Percentiles rank a stretch among this genome's conserved stretches.
Conservation (phyloP, 306 rosid genomes). For the Prunus salicina region DNA sequence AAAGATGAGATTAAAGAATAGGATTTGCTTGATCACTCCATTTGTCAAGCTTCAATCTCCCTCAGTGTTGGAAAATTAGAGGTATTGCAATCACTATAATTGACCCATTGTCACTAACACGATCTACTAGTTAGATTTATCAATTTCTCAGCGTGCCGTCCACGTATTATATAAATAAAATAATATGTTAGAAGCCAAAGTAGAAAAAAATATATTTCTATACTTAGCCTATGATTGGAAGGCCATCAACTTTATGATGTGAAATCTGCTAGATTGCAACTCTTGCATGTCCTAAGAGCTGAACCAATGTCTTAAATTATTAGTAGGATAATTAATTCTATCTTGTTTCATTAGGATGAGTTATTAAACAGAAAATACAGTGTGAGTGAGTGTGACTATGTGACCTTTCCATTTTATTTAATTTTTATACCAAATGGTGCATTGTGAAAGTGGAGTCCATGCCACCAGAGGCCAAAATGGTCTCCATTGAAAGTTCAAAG, state of each 20-base stretch:
- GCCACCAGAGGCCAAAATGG: not conserved
- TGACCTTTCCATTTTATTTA: not conserved
- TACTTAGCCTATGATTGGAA: not conserved
- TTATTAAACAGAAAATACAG: not conserved
- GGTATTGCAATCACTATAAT: not conserved
- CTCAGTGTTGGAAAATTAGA: not conserved
- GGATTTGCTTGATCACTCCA: not conserved
- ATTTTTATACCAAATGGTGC: not conserved
- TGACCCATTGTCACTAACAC: not conserved
- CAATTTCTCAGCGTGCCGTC: not conserved
- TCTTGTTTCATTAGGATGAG: not conserved
- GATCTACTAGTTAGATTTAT: not conserved
- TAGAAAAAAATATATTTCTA: not conserved
- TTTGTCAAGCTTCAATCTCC: not conserved
- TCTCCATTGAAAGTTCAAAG: not conserved
- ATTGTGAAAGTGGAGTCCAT: not conserved
- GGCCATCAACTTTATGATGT: not conserved
- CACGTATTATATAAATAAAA: not conserved
- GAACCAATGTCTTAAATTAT: not conserved
- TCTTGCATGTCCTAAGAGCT: not conserved
- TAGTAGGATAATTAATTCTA: not conserved
- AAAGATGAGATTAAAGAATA: not conserved
- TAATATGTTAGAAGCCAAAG: not conserved
- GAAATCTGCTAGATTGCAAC: not conserved
- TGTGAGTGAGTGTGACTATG: not conserved